These are phyloP conservation scores for Gastrolobium villosum DNA, from an alignment of 306 rosid species.

Conservation along the genomic window DNA sequence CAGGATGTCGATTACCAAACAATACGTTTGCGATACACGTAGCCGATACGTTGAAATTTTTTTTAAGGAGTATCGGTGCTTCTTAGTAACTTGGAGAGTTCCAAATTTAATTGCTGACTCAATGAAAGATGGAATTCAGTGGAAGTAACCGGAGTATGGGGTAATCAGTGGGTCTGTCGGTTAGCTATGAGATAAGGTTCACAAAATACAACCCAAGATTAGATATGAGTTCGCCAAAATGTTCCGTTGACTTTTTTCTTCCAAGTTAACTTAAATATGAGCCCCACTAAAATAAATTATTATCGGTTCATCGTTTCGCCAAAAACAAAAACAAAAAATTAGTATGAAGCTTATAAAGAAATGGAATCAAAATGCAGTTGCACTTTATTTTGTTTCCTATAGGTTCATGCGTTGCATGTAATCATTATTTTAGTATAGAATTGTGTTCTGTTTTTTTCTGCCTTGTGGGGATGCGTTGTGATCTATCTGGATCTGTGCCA, in stretches of 20 bases:
- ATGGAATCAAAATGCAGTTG: conserved; percentile 19
- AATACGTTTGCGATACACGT: too few relatives aligned
- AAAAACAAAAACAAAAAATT: background rate
- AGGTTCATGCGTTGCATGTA: conserved; percentile 52
- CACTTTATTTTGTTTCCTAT: conserved; percentile 43
- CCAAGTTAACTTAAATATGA: conserved; percentile 52
- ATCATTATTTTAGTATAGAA: conserved; percentile 14
- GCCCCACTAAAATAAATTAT: conserved; percentile 11
- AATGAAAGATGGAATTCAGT: conserved; percentile 32
- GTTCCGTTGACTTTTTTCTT: conserved; percentile 38
- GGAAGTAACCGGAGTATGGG: conserved; percentile 44
- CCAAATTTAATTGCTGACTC: conserved; percentile 21
- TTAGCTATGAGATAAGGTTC: background rate
- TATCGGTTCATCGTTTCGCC: too few relatives aligned
- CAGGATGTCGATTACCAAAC: too few relatives aligned
- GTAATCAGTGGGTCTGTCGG: conserved; percentile 31
- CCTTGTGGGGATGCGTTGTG: conserved; percentile 42
- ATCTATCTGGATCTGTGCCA: conserved; percentile 47
- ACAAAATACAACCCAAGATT: conserved; percentile 12
- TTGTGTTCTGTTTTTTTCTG: conserved; percentile 13
- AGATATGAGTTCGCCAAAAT: conserved; percentile 37
- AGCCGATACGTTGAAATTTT: too few relatives aligned
- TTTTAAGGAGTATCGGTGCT: too few relatives aligned
- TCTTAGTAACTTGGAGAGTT: too few relatives aligned
- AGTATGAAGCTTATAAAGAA: conserved; percentile 43